Base-by-base conservation (phyloP, 306 rosid species). In the Rosa chinensis region DNA sequence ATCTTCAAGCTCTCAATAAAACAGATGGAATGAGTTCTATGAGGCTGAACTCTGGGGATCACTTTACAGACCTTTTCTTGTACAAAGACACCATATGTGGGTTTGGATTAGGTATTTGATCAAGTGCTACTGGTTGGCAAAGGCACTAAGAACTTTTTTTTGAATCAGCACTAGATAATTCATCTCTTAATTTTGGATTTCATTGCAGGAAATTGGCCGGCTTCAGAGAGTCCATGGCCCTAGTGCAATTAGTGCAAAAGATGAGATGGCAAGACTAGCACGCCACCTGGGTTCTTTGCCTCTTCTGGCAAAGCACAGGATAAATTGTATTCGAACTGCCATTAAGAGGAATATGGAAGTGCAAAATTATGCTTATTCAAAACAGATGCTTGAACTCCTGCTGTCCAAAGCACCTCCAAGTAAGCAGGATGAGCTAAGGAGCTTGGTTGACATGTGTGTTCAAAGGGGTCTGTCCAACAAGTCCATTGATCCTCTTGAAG, bases 271-370 rank as follows among this genome's bases (percentile, higher is more conserved):
- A 67, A 93, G 99, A 78, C 94, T 95, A 63, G 88, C 99, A 14
- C 98, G 99, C 73, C 98, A 95, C 86, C 85, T 95, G 8, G 99
- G 98, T 85, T 93, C 99, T 8, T 89, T 95, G 87, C 99, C 99
- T 68, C 97, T 95, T 82, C 89, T 90, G 66, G 97, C 99, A 23
- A 93, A 90, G 85, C 99, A 95, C 86, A 86, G 99, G 68, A 95
- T 93, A 85, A 91, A 93, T 78, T 95, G 99, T 90, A 90, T 95
- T 68, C 92, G 99, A 76, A 95, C 99, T 73, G 97, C 97, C 78
- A 92, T 95, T 61, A 93, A 95, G 83, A 90, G 98, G 66, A 95
- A 95, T 82, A 95, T 93, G 89, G 99, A 93, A 82, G 99, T 95
- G 78, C 99, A 95, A 78, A 95, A 93, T 82, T 93, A 89, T 80